Base-by-base conservation (phyloP, 1,284 basidiomycete species). In the Heliocybe sulcata region DNA sequence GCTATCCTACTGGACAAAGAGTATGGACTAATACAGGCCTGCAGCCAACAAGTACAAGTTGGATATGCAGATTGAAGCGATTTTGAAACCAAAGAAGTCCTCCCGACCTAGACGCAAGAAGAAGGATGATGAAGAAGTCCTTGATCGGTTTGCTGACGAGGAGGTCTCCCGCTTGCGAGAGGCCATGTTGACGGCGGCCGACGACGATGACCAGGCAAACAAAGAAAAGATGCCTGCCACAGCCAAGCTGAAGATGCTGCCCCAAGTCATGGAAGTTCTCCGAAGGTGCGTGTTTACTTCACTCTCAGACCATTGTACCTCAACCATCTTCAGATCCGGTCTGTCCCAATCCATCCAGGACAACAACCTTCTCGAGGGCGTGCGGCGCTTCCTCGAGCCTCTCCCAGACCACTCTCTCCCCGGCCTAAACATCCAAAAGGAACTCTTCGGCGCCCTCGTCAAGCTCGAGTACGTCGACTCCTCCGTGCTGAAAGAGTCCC, bases 401-500 rank as follows among this genome's bases (percentile, higher is more conserved):
- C 82, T 98, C 10, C 90, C 90, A 0, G 94, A 98, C 72, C 83
- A 82, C 52, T 95, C 93, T 1, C 81, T 99, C 3, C 96, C 97
- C 0, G 93, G 94, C 2, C 82, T 98, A 54, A 98, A 96, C 69
- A 98, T 99, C 64, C 96, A 98, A 67, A 86, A 87, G 54, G 90
- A 95, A 55, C 85, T 99, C 61, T 95, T 99, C 70, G 80, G 85
- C 45, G 82, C 88, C 53, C 76, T 99, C 22, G 80, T 79, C 57
- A 90, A 88, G 74, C 93, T 98, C 88, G 86, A 89, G 59, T 88
- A 90, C 63, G 94, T 98, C 64, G 96, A 98, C 71, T 88, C 87
- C 19, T 75, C 86, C 51, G 92, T 92, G 14, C 85, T 99, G 62
- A 96, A 96, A 69, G 93, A 96, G 69, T 92, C 90, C 2, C 85